phyloP scores from a whole-genome alignment of 2,329 filamentous ascomycete species.

The Orbilia blumenaviensis region DNA sequence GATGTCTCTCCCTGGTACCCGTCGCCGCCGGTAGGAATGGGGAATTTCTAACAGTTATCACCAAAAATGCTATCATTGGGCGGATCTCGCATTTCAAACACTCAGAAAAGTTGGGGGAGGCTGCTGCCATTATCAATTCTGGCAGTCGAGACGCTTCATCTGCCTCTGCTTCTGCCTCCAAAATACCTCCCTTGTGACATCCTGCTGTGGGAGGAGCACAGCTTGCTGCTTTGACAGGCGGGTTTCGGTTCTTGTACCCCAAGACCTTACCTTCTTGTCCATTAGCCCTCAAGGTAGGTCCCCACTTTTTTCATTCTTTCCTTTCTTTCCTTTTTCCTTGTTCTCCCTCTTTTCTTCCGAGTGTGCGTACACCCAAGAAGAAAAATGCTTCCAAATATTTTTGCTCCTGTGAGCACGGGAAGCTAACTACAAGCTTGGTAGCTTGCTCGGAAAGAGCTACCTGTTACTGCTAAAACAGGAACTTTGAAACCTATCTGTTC shows the following conservation, averaged over 20 bases:
- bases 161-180: constrained; percentile 42
- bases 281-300: constrained; percentile 28
- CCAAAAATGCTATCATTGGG: constrained; percentile 53
- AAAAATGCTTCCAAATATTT: constrained; percentile 54
- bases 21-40: constrained; percentile 37
- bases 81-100: constrained; percentile 42
- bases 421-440: constrained; percentile 49
- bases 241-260: constrained; percentile 50
- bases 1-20: constrained; percentile 50
- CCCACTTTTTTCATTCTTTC: constrained; percentile 31
- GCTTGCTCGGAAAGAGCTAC: constrained; percentile 54
- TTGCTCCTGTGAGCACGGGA: constrained; percentile 49
- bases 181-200: constrained; percentile 53
- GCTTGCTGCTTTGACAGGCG: constrained; percentile 53
- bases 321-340: background rate
- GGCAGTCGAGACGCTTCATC: constrained; percentile 41
- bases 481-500: constrained; percentile 24
- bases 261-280: constrained; percentile 31
- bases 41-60: constrained; percentile 54
- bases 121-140: constrained; percentile 14
- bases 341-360: constrained; percentile 3
- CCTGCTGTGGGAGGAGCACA: constrained; percentile 51
- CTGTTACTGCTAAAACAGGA: constrained; percentile 52
- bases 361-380: constrained; percentile 11
- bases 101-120: constrained; percentile 39